Evolutionary conservation across 1,139 yeast species (phyloP).

Genomic region (Kurtzmaniella quercitrusa): DNA sequence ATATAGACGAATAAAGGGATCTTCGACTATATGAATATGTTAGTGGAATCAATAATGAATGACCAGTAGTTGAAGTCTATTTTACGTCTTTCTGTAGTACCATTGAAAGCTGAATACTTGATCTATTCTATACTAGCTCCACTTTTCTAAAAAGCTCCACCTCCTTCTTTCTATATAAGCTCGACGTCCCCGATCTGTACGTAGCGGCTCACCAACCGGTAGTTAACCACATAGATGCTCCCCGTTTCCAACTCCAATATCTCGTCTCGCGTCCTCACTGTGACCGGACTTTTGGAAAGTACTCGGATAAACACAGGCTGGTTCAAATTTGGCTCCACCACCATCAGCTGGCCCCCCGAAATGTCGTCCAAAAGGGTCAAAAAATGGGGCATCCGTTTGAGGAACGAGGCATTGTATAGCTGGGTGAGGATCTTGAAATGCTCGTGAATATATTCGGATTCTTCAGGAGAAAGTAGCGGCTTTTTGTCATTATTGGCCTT

Average conservation of each 20-base stretch:
- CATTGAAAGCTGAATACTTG: too few relatives aligned
- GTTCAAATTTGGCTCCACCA: constrained; percentile 69
- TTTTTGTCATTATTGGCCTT: constrained; percentile 19
- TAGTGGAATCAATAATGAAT: too few relatives aligned
- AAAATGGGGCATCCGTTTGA: constrained; percentile 62
- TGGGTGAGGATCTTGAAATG: constrained; percentile 64
- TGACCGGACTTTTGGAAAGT: constrained; percentile 22
- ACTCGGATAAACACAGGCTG: constrained; percentile 75
- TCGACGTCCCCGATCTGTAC: constrained; percentile 39
- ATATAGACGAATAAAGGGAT: not conserved
- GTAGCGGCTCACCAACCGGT: constrained; percentile 45
- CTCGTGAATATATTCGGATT: constrained; percentile 53
- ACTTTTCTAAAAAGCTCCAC: too few relatives aligned
- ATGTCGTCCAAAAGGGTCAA: constrained; percentile 74
- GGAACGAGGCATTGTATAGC: constrained; percentile 64
- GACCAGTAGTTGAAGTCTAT: too few relatives aligned
- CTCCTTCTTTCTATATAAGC: constrained; percentile 24
- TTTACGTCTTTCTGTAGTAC: too few relatives aligned
- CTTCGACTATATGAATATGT: too few relatives aligned
- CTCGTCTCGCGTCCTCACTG: constrained; percentile 41
- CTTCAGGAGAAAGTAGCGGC: constrained; percentile 50
- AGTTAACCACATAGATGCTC: constrained; percentile 77
- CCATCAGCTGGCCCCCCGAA: constrained; percentile 74
- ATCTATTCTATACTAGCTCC: too few relatives aligned
- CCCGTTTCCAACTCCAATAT: constrained; percentile 57